phyloP scores from a whole-genome alignment of 768 basidiomycete species.

The Pleurotus ostreatus region DNA sequence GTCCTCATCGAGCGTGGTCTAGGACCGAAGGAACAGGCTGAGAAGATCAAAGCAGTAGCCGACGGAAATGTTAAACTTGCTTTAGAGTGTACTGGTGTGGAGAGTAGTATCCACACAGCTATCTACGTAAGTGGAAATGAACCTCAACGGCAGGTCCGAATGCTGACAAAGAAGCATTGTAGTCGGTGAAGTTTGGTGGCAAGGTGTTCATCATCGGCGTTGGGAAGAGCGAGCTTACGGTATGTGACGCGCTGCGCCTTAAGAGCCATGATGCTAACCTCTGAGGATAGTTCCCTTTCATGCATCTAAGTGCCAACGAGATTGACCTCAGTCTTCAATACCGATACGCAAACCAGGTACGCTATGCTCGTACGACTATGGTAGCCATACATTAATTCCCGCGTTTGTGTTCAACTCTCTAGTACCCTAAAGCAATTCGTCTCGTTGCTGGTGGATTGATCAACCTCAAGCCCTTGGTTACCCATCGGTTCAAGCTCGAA shows the following conservation, averaged over 20 bases:
- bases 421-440: slow-evolving; percentile 83
- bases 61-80: slow-evolving; percentile 46
- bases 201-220: slow-evolving; percentile 72
- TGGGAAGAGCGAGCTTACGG: slow-evolving; percentile 58
- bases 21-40: slow-evolving; percentile 46
- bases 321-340: slow-evolving; percentile 69
- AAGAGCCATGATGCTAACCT: neutral
- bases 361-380: slow-evolving; percentile 3
- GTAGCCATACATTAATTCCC: neutral
- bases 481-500: slow-evolving; percentile 69
- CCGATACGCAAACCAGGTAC: slow-evolving; percentile 61
- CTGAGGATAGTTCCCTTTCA: slow-evolving; percentile 55
- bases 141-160: neutral
- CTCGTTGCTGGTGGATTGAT: slow-evolving; percentile 74
- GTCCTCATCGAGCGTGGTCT: slow-evolving; percentile 47
- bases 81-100: slow-evolving; percentile 63
- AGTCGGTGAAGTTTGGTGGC: slow-evolving; percentile 63
- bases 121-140: slow-evolving; percentile 38
- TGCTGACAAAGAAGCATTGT: neutral
- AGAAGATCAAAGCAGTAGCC: slow-evolving; percentile 47
- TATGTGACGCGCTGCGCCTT: slow-evolving; percentile 20
- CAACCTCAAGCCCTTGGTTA: slow-evolving; percentile 75
- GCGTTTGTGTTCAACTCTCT: slow-evolving; percentile 6
- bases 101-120: slow-evolving; percentile 58
- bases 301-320: slow-evolving; percentile 69